phyloP scores from a whole-genome alignment of 768 basidiomycete species.

The Pulveroboletus ravenelii region DNA sequence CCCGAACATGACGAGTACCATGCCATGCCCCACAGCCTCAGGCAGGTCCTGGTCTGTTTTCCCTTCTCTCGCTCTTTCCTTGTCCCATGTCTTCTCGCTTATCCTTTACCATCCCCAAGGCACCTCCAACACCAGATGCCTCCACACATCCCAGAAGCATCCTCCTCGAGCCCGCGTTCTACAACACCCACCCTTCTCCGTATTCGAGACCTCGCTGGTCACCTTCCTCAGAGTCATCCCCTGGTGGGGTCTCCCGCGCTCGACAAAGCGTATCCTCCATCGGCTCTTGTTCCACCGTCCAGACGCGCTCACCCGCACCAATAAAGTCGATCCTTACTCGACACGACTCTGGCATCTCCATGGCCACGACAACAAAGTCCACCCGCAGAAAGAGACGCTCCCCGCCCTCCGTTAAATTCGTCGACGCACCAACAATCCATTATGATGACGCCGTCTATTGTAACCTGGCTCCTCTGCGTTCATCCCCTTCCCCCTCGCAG shows the following conservation, averaged over 20 bases:
- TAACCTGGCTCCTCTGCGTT: constrained; percentile 13
- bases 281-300: constrained; percentile 28
- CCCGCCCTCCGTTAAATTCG: constrained; percentile 60
- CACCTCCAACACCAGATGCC: constrained; percentile 18
- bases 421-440: constrained; percentile 59
- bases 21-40: constrained; percentile 28
- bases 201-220: constrained; percentile 20
- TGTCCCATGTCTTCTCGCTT: constrained; percentile 6
- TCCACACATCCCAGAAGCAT: constrained; percentile 23
- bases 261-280: constrained; percentile 39
- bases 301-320: constrained; percentile 17
- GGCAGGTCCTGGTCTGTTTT: constrained; percentile 27
- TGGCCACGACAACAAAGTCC: constrained; percentile 27
- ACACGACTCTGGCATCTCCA: constrained; percentile 46
- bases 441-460: constrained; percentile 29
- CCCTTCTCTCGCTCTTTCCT: not conserved
- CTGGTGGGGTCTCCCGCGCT: constrained; percentile 22
- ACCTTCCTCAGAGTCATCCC: constrained; percentile 13
- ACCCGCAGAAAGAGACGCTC: constrained; percentile 29
- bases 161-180: constrained; percentile 21
- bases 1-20: constrained; percentile 27
- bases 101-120: constrained; percentile 11
- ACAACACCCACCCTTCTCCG: constrained; percentile 12
- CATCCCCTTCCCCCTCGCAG: constrained; percentile 11
- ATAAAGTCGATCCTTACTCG: constrained; percentile 59